Percentiles rank a stretch among this genome's conserved stretches.
phyloP scores from a whole-genome alignment of 768 basidiomycete species.

The Suillus discolor region DNA sequence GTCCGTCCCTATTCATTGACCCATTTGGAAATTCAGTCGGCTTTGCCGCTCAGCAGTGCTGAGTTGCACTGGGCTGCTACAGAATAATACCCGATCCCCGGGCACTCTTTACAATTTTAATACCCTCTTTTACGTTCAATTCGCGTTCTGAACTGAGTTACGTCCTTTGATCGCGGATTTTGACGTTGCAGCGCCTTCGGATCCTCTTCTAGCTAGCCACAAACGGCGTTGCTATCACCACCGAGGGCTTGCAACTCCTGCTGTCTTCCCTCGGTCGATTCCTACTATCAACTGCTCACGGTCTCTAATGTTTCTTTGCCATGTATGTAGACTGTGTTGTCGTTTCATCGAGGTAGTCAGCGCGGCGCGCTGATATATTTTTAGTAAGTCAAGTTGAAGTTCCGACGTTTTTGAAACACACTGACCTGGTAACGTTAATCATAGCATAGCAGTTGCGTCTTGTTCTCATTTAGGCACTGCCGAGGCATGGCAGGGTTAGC shows the following conservation, averaged over 20 bases:
- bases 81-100: not conserved
- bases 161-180: slow-evolving; percentile 2
- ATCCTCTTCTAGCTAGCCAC: slow-evolving; percentile 8
- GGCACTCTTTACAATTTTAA: not conserved
- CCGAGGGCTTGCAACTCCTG: slow-evolving; percentile 2
- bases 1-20: not conserved
- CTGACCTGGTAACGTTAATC: slow-evolving; percentile 6
- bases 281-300: no score
- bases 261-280: not conserved
- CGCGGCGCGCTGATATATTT: not conserved
- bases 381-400: not conserved
- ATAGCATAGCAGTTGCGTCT: not conserved
- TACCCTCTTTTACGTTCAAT: not conserved
- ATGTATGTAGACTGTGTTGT: not conserved
- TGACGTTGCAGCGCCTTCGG: slow-evolving; percentile 3
- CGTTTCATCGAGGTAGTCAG: not conserved
- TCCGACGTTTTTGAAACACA: no score
- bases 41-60: not conserved
- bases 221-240: slow-evolving; percentile 15
- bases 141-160: not conserved
- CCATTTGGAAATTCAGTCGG: not conserved
- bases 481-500: not conserved
- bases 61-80: not conserved
- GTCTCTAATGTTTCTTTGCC: not conserved
- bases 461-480: not conserved